phyloP scores from a whole-genome alignment of 1,284 basidiomycete genomes.

The Ceratobasidium theobromae region DNA sequence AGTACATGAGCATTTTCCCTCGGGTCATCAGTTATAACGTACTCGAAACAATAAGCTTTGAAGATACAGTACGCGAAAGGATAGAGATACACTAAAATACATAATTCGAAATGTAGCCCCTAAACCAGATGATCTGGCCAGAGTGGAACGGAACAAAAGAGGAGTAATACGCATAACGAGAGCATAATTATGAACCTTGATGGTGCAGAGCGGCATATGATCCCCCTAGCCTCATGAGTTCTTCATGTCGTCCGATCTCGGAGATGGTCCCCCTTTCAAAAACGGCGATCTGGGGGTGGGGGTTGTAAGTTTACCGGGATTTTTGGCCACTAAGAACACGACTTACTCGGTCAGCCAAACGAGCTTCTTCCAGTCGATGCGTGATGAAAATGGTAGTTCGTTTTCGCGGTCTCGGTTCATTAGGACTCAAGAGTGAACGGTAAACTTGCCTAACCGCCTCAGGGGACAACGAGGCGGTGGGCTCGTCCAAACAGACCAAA shows the following conservation, averaged over 20 bases:
- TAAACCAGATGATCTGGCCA: slow-evolving; percentile 11
- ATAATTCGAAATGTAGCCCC: slow-evolving; percentile 29
- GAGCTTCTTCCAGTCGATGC: slow-evolving; percentile 75
- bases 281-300: slow-evolving; percentile 59
- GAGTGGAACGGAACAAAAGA: slow-evolving; percentile 21
- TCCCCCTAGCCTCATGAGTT: slow-evolving; percentile 55
- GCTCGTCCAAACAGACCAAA: slow-evolving; percentile 70
- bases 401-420: slow-evolving; percentile 38
- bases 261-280: slow-evolving; percentile 81
- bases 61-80: slow-evolving; percentile 31
- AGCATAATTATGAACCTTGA: slow-evolving; percentile 23
- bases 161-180: slow-evolving; percentile 6
- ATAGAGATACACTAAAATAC: slow-evolving; percentile 33
- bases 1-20: slow-evolving; percentile 29
- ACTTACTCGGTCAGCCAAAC: slow-evolving; percentile 64
- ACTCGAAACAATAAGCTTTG: slow-evolving; percentile 30
- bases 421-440: slow-evolving; percentile 21
- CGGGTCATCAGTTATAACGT: slow-evolving; percentile 22
- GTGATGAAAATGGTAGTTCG: slow-evolving; percentile 84
- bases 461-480: slow-evolving; percentile 66
- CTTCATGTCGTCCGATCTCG: slow-evolving; percentile 77
- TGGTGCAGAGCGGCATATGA: slow-evolving; percentile 41
- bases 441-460: slow-evolving; percentile 49
- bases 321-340: neutral
- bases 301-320: slow-evolving; percentile 37